Evolutionary conservation across 2,329 filamentous ascomycete species (phyloP).

Genomic region (Fusarium newnesense): DNA sequence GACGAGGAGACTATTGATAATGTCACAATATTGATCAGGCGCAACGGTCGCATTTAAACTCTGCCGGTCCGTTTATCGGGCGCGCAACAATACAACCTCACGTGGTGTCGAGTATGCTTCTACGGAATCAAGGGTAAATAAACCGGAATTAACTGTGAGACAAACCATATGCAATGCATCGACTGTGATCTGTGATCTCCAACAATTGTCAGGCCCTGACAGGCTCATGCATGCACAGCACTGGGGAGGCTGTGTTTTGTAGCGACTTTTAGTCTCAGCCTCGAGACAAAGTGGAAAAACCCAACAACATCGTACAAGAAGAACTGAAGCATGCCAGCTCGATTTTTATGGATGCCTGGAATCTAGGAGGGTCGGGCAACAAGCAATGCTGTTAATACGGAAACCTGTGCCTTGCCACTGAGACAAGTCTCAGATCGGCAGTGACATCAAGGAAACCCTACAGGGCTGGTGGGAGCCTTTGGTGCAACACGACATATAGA

Average conservation of each 20-base stretch:
- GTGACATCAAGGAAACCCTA: constrained; percentile 41
- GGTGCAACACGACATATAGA: neutral
- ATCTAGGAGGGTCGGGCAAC: neutral
- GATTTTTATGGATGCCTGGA: constrained; percentile 18
- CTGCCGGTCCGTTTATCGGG: neutral
- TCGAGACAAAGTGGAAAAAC: constrained; percentile 43
- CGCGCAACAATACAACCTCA: neutral
- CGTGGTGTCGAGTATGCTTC: neutral
- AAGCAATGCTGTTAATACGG: constrained; percentile 1
- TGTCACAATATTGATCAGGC: constrained; percentile 14
- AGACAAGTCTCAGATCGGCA: constrained; percentile 34
- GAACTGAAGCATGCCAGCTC: constrained; percentile 6
- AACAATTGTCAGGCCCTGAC: constrained; percentile 11
- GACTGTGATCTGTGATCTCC: constrained; percentile 18
- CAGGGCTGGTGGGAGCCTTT: constrained; percentile 37
- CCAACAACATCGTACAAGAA: constrained; percentile 1
- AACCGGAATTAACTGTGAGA: neutral
- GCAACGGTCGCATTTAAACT: constrained; percentile 9
- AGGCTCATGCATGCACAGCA: constrained; percentile 21
- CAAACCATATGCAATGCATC: neutral
- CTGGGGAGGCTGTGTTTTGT: constrained; percentile 30
- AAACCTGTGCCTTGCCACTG: constrained; percentile 19
- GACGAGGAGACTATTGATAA: neutral
- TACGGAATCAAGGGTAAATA: neutral
- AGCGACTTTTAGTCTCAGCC: constrained; percentile 39